Conservation (phyloP, 2,329 filamentous ascomycete genomes). For the Biscogniauxia mediterranea region DNA sequence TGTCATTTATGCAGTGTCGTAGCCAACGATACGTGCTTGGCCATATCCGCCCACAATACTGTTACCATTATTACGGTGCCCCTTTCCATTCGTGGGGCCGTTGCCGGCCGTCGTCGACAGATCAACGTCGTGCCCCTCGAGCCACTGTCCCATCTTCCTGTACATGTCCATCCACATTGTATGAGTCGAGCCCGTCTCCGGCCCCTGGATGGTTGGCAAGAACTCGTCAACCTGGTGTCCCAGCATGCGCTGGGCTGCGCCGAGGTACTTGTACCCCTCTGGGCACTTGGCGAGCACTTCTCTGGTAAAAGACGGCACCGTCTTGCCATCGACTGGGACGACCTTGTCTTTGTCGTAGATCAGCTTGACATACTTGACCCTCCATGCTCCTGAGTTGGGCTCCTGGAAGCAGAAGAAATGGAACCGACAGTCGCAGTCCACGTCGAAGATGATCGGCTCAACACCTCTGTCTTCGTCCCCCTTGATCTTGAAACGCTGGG, state of each 20-base stretch:
- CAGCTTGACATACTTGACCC: conserved; percentile 45
- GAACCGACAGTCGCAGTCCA: conserved; percentile 51
- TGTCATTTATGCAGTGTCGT: neutral
- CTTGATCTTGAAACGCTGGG: conserved; percentile 43
- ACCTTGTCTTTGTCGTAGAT: conserved; percentile 52
- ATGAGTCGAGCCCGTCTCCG: conserved; percentile 20
- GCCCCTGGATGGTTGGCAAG: conserved; percentile 40
- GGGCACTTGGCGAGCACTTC: conserved; percentile 41
- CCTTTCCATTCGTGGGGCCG: conserved; percentile 6
- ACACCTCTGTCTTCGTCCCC: conserved; percentile 18
- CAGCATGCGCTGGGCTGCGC: conserved; percentile 44
- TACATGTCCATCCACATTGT: conserved; percentile 41
- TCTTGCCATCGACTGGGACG: conserved; percentile 42
- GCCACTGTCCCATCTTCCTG: conserved; percentile 35
- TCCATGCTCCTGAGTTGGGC: conserved; percentile 32
- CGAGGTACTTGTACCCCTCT: conserved; percentile 46
- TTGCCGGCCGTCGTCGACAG: conserved; percentile 17
- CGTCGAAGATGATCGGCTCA: conserved; percentile 41
- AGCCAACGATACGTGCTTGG: neutral
- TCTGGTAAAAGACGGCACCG: conserved; percentile 37
- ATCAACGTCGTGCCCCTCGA: conserved; percentile 28
- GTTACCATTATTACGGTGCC: neutral
- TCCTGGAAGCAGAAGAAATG: conserved; percentile 45
- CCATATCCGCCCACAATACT: neutral
- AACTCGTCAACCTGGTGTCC: conserved; percentile 42